phyloP scores from a whole-genome alignment of 768 basidiomycete genomes.

The Coprinellus micaceus region DNA sequence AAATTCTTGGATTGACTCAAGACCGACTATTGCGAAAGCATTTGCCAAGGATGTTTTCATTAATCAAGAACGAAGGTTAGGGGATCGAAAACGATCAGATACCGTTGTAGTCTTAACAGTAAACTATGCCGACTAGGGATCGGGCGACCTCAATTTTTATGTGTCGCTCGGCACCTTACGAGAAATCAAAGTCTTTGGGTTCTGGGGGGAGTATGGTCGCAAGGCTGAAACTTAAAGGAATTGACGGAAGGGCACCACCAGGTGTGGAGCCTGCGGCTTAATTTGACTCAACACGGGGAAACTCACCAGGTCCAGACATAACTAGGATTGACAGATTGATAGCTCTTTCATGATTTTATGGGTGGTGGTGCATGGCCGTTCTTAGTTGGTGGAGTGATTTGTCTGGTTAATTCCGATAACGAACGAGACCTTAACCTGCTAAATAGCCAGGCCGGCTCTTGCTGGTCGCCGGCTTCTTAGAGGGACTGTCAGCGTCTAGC shows the following conservation, averaged over 20 bases:
- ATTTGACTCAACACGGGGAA: slow-evolving; percentile 82
- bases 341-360: slow-evolving; percentile 83
- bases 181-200: slow-evolving; percentile 85
- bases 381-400: slow-evolving; percentile 92
- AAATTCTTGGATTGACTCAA: too few species aligned
- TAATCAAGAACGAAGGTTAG: too few species aligned
- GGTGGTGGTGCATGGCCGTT: slow-evolving; percentile 88
- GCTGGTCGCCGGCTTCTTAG: slow-evolving; percentile 80
- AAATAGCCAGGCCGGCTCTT: slow-evolving; percentile 78
- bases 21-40: too few species aligned
- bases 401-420: slow-evolving; percentile 96
- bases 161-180: too few species aligned
- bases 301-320: slow-evolving; percentile 78
- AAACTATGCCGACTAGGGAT: too few species aligned
- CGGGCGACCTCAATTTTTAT: too few species aligned
- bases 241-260: slow-evolving; percentile 82
- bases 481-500: slow-evolving; percentile 80
- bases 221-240: slow-evolving; percentile 77
- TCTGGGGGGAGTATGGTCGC: slow-evolving; percentile 51
- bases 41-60: too few species aligned
- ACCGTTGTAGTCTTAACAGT: too few species aligned
- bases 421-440: slow-evolving; percentile 92
- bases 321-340: slow-evolving; percentile 77
- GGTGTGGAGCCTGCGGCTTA: too few species aligned
- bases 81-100: too few species aligned